Base-by-base conservation (phyloP, 352 stramenopile species). In the Phytophthora boehmeriae region DNA sequence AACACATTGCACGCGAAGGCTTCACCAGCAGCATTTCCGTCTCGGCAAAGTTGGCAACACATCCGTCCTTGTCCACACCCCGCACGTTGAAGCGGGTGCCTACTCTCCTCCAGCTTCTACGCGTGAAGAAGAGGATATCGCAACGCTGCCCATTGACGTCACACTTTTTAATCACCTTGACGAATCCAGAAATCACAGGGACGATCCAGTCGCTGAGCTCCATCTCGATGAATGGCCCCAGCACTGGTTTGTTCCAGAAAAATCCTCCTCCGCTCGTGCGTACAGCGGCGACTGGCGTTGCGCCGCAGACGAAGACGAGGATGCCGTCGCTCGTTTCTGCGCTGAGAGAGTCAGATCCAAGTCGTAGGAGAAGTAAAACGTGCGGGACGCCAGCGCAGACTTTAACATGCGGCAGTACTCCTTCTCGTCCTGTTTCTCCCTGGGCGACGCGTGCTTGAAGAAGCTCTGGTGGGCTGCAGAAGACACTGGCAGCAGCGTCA, bases 21-120 rank as follows among this genome's bases (percentile, higher is more conserved):
- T 62, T 59, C 79, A 82, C 46, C 94, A 71, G 54, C 78, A 86
- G 52, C 83, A 98, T 95, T 69, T 99, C 96, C 4, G 92, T 98
- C 75, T 99, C 96, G 8, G 93, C 95, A 75, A 97, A 98, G 74
- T 99, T 99, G 6, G 96, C 95, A 17, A 97, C 92, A 38, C 92
- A 84, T 30, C 94, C 95, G 8, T 89, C 75, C 32, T 78, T 83
- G 75, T 98, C 93, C 8, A 96, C 80, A 39, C 96, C 96, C 45
- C 96, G 83, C 67, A 90, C 85, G 41, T 91, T 98, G 73, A 98
- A 98, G 46, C 96, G 86, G 39, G 93, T 84, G 11, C 96, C 72
- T 38, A 97, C 77, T 45, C 93, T 85, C 58, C 88, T 82, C 51
- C 72, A 88, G 25, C 85, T 90, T 8, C 88, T 69, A n/a, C 83